These are phyloP conservation scores for Fusarium odoratissimum DNA, from an alignment of 2,329 filamentous ascomycete species.

Conservation along the genomic window DNA sequence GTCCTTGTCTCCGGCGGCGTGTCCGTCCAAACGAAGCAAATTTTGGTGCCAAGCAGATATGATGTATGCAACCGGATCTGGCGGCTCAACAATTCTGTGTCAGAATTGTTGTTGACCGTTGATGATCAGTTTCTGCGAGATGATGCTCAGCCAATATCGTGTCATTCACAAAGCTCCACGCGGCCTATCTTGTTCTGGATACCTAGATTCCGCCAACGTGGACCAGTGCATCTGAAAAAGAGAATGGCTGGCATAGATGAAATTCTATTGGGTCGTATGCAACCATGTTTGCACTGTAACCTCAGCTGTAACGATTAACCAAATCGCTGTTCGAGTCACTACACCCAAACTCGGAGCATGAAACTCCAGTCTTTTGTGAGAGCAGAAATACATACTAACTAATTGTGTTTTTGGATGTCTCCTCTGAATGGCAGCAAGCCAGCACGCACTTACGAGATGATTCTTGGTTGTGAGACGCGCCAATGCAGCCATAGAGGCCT, in stretches of 20 bases:
- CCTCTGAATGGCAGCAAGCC: not conserved
- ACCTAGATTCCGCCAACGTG: not conserved
- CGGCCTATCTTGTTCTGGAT: not conserved
- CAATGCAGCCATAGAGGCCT: slow-evolving; percentile 21
- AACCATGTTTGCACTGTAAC: slow-evolving; percentile 15
- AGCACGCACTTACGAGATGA: slow-evolving; percentile 15
- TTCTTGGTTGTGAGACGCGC: slow-evolving; percentile 28
- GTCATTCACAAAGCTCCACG: slow-evolving; percentile 21
- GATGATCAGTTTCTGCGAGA: slow-evolving; percentile 3
- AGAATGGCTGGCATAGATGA: slow-evolving; percentile 3
- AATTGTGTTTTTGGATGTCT: slow-evolving; percentile 1
- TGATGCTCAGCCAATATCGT: slow-evolving; percentile 4
- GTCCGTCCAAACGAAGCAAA: slow-evolving; percentile 38
- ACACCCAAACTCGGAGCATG: slow-evolving; percentile 29
- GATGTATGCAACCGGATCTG: slow-evolving; percentile 41
- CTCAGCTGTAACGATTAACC: slow-evolving; percentile 4
- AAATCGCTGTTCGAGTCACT: slow-evolving; percentile 18
- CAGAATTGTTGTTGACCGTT: slow-evolving; percentile 1
- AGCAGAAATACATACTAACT: not conserved
- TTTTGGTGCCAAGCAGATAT: slow-evolving; percentile 38
- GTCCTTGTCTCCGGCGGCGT: slow-evolving; percentile 38
- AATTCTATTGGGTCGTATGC: slow-evolving; percentile 2
- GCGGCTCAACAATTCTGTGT: slow-evolving; percentile 35
- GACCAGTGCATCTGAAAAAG: slow-evolving; percentile 14
- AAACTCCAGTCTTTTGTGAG: slow-evolving; percentile 26